These are phyloP conservation scores for Forsythia viridissima DNA, from an alignment of 257 asterid species.

Conservation along the genomic window DNA sequence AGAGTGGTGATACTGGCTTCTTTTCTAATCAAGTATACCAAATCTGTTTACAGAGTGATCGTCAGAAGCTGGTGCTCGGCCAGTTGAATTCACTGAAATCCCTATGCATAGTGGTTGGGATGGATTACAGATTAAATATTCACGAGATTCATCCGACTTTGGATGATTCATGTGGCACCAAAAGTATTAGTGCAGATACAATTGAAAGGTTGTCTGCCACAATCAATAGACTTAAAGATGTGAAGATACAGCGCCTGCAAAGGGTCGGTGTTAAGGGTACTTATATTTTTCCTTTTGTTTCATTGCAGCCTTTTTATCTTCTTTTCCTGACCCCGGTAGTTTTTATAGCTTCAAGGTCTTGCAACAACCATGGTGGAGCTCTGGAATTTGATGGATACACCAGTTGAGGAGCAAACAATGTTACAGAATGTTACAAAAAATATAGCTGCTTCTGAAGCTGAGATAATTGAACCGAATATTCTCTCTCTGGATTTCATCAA, in stretches of 20 bases:
- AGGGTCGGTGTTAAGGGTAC: conserved; percentile 40
- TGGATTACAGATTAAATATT: conserved; percentile 58
- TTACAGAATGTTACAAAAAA: conserved; percentile 60
- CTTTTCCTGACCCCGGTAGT: conserved; percentile 19
- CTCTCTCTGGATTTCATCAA: conserved; percentile 60
- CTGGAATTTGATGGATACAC: conserved; percentile 90
- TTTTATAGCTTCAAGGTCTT: conserved; percentile 76
- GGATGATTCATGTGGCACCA: conserved; percentile 41
- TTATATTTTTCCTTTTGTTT: conserved; percentile 16
- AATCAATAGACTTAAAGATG: conserved; percentile 51
- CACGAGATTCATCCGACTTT: conserved; percentile 61
- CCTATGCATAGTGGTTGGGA: conserved; percentile 72
- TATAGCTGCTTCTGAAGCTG: conserved; percentile 74
- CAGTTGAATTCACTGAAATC: conserved; percentile 51
- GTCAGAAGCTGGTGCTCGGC: conserved; percentile 58
- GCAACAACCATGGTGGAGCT: conserved; percentile 82
- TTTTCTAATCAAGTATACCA: conserved; percentile 10
- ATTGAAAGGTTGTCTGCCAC: conserved; percentile 52
- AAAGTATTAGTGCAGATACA: conserved; percentile 52
- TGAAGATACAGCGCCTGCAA: conserved; percentile 69
- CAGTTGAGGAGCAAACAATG: conserved; percentile 64
- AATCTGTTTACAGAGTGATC: conserved; percentile 56
- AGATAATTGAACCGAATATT: conserved; percentile 62
- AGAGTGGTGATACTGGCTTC: background rate
- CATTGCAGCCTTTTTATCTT: conserved; percentile 1